phyloP scores from a whole-genome alignment of 2,329 filamentous ascomycete species.

The Diaporthe citrichinensis region DNA sequence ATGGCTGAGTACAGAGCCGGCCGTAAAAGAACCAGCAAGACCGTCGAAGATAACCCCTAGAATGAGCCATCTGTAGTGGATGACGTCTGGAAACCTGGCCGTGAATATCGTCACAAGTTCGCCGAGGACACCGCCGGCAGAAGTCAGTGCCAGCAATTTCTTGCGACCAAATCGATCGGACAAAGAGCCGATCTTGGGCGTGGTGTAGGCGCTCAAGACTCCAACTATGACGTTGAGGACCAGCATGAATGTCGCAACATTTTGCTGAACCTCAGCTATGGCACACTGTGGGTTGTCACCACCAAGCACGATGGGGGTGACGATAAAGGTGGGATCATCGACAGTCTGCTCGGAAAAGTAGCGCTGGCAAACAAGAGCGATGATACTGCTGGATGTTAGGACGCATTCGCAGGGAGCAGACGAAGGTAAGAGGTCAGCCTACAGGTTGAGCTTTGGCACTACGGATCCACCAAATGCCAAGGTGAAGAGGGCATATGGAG shows the following conservation, averaged over 20 bases:
- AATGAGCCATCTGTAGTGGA: slow-evolving; percentile 85
- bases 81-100: slow-evolving; percentile 78
- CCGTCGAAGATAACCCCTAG: slow-evolving; percentile 85
- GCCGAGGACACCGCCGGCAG: slow-evolving; percentile 78
- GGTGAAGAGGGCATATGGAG: slow-evolving; percentile 84
- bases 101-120: slow-evolving; percentile 86
- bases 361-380: slow-evolving; percentile 85
- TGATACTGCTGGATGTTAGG: slow-evolving; percentile 65
- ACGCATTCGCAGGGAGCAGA: not conserved
- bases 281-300: slow-evolving; percentile 84
- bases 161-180: slow-evolving; percentile 91
- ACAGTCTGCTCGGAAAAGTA: slow-evolving; percentile 80
- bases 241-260: slow-evolving; percentile 83
- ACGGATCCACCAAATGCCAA: slow-evolving; percentile 88
- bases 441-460: slow-evolving; percentile 89
- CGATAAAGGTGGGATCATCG: slow-evolving; percentile 70
- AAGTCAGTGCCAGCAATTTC: slow-evolving; percentile 79
- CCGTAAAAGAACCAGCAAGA: slow-evolving; percentile 88
- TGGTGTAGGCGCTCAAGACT: slow-evolving; percentile 82
- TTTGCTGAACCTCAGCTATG: slow-evolving; percentile 82
- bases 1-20: slow-evolving; percentile 81
- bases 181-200: slow-evolving; percentile 85
- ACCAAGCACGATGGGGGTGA: slow-evolving; percentile 76
- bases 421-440: slow-evolving; percentile 47
- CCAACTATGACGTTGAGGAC: slow-evolving; percentile 82